These are phyloP conservation scores for Calonectria leucothoes DNA, from an alignment of 2,329 filamentous ascomycete genomes.

Conservation along the genomic window DNA sequence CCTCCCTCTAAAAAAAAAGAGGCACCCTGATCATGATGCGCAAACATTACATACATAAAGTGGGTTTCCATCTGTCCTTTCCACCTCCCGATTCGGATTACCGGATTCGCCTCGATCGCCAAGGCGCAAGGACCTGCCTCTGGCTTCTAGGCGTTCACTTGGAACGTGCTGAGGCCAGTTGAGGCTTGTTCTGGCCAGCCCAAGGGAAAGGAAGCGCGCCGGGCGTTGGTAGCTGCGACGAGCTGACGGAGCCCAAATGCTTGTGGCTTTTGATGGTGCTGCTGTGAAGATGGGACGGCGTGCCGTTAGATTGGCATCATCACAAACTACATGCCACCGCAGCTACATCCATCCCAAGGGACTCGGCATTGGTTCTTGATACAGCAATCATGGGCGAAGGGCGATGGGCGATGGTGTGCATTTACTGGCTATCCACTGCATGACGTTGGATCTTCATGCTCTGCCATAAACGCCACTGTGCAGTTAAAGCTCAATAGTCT, in stretches of 20 bases:
- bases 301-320: neutral
- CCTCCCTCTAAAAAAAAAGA: neutral
- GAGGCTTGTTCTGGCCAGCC: neutral
- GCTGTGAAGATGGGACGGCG: neutral
- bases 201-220: too few relatives aligned
- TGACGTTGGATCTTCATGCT: constrained; percentile 13
- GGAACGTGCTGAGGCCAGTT: neutral
- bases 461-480: neutral
- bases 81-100: neutral
- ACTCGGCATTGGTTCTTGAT: neutral
- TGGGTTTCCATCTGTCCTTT: neutral
- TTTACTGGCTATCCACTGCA: neutral
- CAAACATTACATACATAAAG: neutral
- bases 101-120: constrained; percentile 8
- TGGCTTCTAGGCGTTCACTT: constrained; percentile 28
- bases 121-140: constrained; percentile 10
- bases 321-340: neutral
- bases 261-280: neutral
- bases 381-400: neutral
- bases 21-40: neutral
- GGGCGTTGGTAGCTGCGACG: neutral
- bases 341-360: too few relatives aligned
- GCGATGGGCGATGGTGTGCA: constrained; percentile 4
- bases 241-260: neutral
- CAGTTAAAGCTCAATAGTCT: neutral